Evolutionary conservation across 192 early-diverging fungal species (phyloP).

Genomic region (Phycomyces blakesleeanus): DNA sequence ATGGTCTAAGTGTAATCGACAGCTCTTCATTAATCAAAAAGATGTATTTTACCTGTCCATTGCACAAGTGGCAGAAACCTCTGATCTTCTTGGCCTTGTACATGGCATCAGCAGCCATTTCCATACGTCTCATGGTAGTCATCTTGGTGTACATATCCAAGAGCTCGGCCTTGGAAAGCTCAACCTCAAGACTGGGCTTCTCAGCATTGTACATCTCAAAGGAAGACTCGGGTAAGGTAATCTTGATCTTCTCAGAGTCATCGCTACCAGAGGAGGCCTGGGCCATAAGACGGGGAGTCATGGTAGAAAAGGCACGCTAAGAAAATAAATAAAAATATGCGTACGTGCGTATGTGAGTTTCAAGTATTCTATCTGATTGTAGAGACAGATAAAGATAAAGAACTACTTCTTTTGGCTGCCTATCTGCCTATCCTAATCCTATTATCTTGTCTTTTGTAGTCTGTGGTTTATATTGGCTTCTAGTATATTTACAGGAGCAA

Average conservation of each 20-base stretch:
- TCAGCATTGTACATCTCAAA: constrained; percentile 88
- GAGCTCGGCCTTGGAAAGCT: constrained; percentile 67
- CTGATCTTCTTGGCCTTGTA: constrained; percentile 97
- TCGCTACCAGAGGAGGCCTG: constrained; percentile 1
- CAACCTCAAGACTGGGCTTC: constrained; percentile 55
- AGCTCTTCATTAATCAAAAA: constrained; percentile 5
- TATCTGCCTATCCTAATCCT: background rate
- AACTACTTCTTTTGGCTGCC: too few relatives aligned
- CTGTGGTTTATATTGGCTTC: too few relatives aligned
- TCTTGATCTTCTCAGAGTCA: constrained; percentile 46
- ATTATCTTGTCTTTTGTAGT: background rate
- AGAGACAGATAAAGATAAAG: too few relatives aligned
- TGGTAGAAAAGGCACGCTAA: constrained; percentile 40
- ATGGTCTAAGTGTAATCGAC: background rate
- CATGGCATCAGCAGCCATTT: constrained; percentile 89
- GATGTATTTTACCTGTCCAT: constrained; percentile 70
- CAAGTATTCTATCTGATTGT: too few relatives aligned
- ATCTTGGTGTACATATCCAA: constrained; percentile 84
- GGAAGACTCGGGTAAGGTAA: constrained; percentile 67
- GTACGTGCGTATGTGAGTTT: too few relatives aligned
- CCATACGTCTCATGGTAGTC: constrained; percentile 86
- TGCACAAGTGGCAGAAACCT: constrained; percentile 98
- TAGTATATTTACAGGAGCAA: constrained; percentile 11
- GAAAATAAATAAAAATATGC: too few relatives aligned
- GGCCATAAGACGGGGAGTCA: constrained; percentile 24